Conservation (phyloP, 2,329 filamentous ascomycete species). For the Neofusicoccum cordaticola region DNA sequence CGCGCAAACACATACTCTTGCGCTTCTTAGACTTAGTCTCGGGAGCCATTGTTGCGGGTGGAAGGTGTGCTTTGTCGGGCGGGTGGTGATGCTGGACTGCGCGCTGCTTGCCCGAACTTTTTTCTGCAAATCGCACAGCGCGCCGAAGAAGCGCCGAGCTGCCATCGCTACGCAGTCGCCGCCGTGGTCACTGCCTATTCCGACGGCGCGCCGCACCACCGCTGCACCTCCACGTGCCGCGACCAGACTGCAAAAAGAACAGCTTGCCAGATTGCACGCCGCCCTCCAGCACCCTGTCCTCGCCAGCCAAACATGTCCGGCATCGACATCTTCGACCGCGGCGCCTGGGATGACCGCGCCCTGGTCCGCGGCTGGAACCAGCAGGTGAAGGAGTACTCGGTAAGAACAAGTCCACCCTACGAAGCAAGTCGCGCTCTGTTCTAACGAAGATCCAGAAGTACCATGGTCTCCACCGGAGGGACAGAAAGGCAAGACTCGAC, state of each 20-base stretch:
- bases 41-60: conserved; percentile 48
- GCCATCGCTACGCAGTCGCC: neutral
- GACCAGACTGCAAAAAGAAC: neutral
- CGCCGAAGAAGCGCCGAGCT: conserved; percentile 13
- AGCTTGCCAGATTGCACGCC: neutral
- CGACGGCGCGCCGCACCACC: neutral
- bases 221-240: neutral
- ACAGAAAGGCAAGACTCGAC: conserved; percentile 18
- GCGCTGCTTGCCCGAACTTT: conserved; percentile 21
- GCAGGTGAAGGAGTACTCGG: conserved; percentile 37
- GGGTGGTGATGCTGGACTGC: conserved; percentile 16
- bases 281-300: neutral
- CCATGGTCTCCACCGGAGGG: conserved; percentile 37
- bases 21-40: conserved; percentile 56
- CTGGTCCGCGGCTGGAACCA: conserved; percentile 35
- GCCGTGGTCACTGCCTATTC: neutral
- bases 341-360: conserved; percentile 38
- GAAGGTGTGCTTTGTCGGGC: conserved; percentile 20
- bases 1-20: conserved; percentile 41
- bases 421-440: too few species aligned
- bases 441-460: conserved; percentile 29
- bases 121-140: conserved; percentile 22
- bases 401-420: conserved; percentile 6
- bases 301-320: neutral
- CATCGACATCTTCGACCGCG: conserved; percentile 9